Evolutionary conservation across 2,329 filamentous ascomycete species (phyloP), one percentile per base, ranked within the genome.

Genomic region (Aureobasidium pullulans): DNA sequence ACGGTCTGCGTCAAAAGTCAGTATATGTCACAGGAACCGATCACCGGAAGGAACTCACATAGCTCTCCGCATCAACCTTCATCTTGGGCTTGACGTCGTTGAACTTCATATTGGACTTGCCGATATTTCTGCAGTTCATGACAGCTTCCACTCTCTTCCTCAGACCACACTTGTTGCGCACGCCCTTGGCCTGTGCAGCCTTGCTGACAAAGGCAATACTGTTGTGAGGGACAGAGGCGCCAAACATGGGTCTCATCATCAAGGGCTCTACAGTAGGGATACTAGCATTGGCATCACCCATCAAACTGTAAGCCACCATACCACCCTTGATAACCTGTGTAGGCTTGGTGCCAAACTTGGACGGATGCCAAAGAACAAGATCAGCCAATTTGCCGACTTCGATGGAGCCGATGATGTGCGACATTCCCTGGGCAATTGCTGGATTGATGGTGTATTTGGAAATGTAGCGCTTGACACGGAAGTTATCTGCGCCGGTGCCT

Each of bases 401-500:
- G 57, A 96, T 75, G 65, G 88, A 93, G 7, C 93, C 93, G 63
- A 97, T 83, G 2, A 96, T 68, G 71, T 96, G 93, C 0, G 80
- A 76, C 85, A 97, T 95, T 2, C 93, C 93, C 73, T 97, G 93
- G 0, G 92, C 85, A 62, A 96, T 80, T 10, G 93, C 90, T 1
- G 93, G 90, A 74, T 97, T 97, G 75, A 97, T 86, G 23, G 93
- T 97, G 73, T 96, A 96, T 77, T 97, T 97, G 76, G 87, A 90
- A 47, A 97, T 81, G 71, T 97, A 97, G 29, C 93, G 77, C 78
- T 95, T 96, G 6, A 96, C 93, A 42, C 93, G 80, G 76, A 90
- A 91, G 72, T 97, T 97, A 70, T 97, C 93, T 0, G 88, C 90
- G 10, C 79, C 87, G 0, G 88, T 87, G 23, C 82, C 89, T 63